Evolutionary conservation across 768 basidiomycete genomes (phyloP).

Genomic region (Hypsizygus marmoreus): DNA sequence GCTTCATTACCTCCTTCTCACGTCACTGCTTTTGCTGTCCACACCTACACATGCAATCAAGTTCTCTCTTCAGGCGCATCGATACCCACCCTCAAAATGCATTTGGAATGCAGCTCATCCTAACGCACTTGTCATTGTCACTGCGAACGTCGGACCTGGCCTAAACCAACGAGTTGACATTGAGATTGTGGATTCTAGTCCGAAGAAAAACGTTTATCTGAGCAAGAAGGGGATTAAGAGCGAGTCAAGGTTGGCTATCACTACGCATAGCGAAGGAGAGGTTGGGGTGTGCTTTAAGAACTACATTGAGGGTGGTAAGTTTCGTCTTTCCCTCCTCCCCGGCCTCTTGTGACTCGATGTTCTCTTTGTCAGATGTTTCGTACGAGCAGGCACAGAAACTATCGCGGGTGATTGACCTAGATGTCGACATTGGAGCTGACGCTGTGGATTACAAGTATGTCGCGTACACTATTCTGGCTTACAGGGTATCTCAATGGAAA

Average conservation of each 20-base stretch:
- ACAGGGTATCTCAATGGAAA: not conserved
- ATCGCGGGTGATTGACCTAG: slow-evolving; percentile 81
- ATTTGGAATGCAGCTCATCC: slow-evolving; percentile 93
- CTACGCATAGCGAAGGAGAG: slow-evolving; percentile 90
- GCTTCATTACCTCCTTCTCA: slow-evolving; percentile 30
- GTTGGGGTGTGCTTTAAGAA: slow-evolving; percentile 96
- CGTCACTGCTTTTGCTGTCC: slow-evolving; percentile 29
- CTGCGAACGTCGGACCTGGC: slow-evolving; percentile 85
- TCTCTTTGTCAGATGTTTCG: slow-evolving; percentile 41
- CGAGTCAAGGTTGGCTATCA: slow-evolving; percentile 92
- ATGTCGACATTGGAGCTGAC: slow-evolving; percentile 97
- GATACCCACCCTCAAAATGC: slow-evolving; percentile 80
- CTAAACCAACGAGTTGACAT: slow-evolving; percentile 84
- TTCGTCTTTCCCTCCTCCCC: not conserved
- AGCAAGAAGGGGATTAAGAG: slow-evolving; percentile 85
- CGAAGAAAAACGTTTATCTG: slow-evolving; percentile 86
- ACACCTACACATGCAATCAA: slow-evolving; percentile 67
- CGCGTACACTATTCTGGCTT: not conserved
- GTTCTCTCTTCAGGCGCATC: slow-evolving; percentile 72
- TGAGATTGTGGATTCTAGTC: slow-evolving; percentile 89
- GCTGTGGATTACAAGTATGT: slow-evolving; percentile 98
- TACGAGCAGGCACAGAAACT: slow-evolving; percentile 49
- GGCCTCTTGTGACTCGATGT: slow-evolving; percentile 1
- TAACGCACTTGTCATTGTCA: slow-evolving; percentile 91
- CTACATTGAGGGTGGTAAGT: slow-evolving; percentile 70